phyloP scores from a whole-genome alignment of 768 basidiomycete species.

The Suillus subluteus region DNA sequence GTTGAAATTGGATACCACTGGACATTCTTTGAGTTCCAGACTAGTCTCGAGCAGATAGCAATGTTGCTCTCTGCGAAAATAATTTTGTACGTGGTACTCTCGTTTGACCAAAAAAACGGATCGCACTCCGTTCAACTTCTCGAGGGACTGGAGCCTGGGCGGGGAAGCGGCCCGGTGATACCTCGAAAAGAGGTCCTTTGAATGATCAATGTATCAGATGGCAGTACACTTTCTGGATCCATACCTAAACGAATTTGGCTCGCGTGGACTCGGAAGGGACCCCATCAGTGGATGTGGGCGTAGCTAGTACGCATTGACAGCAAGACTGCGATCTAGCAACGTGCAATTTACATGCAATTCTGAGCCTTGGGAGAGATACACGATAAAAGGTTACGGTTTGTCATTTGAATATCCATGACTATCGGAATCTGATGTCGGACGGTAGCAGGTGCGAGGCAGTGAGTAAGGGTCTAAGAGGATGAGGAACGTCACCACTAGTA shows the following conservation, averaged over 20 bases:
- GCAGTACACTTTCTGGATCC: not conserved
- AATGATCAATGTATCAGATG: not conserved
- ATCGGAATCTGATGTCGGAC: not conserved
- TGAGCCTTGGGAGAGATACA: not conserved
- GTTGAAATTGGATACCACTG: not conserved
- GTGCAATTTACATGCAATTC: not conserved
- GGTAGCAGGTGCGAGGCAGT: not conserved
- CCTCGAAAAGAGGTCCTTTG: slow-evolving; percentile 3
- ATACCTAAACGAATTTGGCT: not conserved
- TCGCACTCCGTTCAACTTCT: slow-evolving; percentile 6
- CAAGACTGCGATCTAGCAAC: not conserved
- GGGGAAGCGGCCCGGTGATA: slow-evolving; percentile 5
- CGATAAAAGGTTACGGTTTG: not conserved
- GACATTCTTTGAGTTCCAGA: not conserved
- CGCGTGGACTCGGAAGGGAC: not conserved
- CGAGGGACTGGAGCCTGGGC: not conserved
- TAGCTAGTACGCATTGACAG: too few relatives aligned
- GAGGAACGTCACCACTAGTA: not conserved
- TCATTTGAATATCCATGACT: not conserved
- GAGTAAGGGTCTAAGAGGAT: not conserved
- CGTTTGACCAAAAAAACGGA: slow-evolving; percentile 1
- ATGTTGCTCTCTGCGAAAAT: slow-evolving; percentile 64
- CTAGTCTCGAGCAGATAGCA: slow-evolving; percentile 57
- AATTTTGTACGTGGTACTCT: slow-evolving; percentile 62
- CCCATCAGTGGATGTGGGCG: too few relatives aligned